Base-by-base conservation (phyloP, 441 rosid genomes). In the Caryocar brasiliense region DNA sequence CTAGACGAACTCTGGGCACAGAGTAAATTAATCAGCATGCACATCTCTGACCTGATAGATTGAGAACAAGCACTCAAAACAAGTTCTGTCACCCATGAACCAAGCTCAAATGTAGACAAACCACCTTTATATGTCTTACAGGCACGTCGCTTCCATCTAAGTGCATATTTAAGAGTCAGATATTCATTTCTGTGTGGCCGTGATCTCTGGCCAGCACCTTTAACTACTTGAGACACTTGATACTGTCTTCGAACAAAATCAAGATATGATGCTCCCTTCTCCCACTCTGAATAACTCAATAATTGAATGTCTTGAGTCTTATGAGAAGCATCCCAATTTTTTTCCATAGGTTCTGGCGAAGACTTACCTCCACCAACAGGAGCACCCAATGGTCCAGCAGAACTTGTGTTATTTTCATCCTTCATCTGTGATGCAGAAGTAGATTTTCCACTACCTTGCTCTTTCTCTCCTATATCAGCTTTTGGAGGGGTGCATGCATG, bases 231-330 rank as follows among this genome's bases (percentile, higher is more conserved):
- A 66, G 90, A 86, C 47, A 77, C 99, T 71, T 81, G 86, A 74
- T 88, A 91, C 64, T 92, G 95, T 75, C 99, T 88, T 79, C 99
- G 80, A 62, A 95, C 99, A 81, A 95, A 95, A 70, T 95, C 99
- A 58, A 95, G 80, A 68, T 95, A 95, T n/a, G 99, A 81, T 56
- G 99, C 96, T 67, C 99, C 99, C 68, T 74, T 84, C 67, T 91
- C 97, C 99, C 99, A 95, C 71, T 95, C 99, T 36, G 87, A 73
- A 71, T 86, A 95, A 75, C 99, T 95, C 25, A 92, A 67, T 58
- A 92, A 78, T 54, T 86, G 87, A 66, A 92, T 80, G 68, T 92
- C 99, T 61, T 64, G 92, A 34, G 78, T 70, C 78, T 76, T 88
- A 28, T 79, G 75, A 52, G 91, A 78, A 52, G 72, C 66, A 66